phyloP scores from a whole-genome alignment of 1,284 basidiomycete genomes.

The Malassezia japonica region DNA sequence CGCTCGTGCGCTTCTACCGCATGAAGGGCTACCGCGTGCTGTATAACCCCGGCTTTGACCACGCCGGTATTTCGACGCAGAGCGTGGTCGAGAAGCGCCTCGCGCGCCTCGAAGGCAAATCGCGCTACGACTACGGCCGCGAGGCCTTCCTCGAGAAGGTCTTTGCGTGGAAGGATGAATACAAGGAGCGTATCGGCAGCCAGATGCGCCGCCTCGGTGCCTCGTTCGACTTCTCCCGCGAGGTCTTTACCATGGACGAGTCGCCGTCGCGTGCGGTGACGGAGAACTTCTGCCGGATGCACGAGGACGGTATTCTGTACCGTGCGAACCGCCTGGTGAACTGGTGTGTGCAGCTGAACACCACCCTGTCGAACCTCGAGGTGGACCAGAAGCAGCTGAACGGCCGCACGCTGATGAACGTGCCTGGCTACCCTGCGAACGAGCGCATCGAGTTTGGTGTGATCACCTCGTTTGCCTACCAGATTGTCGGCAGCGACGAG shows the following conservation, averaged over 20 bases:
- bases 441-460: conserved; percentile 97
- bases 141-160: conserved; percentile 86
- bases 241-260: conserved; percentile 91
- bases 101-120: conserved; percentile 71
- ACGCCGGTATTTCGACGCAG: conserved; percentile 97
- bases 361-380: conserved; percentile 92
- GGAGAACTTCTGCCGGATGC: conserved; percentile 81
- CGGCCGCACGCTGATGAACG: conserved; percentile 75
- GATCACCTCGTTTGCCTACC: conserved; percentile 89
- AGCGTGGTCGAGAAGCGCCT: conserved; percentile 92
- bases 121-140: conserved; percentile 84
- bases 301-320: conserved; percentile 89
- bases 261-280: conserved; percentile 62
- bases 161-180: conserved; percentile 95
- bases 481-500: conserved; percentile 76
- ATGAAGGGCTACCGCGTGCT: conserved; percentile 90
- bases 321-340: conserved; percentile 95
- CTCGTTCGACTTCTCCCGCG: conserved; percentile 85
- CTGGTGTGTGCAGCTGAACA: conserved; percentile 94
- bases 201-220: conserved; percentile 84
- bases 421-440: conserved; percentile 86
- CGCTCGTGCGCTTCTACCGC: conserved; percentile 49
- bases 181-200: conserved; percentile 78
- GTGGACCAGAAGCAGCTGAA: conserved; percentile 89
- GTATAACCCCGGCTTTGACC: conserved; percentile 91